Evolutionary conservation across 2,329 filamentous ascomycete species (phyloP).

Genomic region (Chaetomium sp.): DNA sequence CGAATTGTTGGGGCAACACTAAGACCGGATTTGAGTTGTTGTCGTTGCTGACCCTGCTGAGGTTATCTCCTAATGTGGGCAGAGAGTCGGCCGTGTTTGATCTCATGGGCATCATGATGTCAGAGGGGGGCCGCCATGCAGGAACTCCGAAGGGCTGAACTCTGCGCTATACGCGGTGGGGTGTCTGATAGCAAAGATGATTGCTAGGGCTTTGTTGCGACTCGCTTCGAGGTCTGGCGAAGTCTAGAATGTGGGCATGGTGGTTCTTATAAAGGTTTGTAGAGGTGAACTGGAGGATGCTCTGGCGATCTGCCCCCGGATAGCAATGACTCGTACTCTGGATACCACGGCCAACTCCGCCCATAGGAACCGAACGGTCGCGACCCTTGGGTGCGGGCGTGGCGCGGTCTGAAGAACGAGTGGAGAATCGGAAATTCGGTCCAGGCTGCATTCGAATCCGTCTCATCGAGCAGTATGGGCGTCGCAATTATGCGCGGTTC

Average conservation of each 20-base stretch:
- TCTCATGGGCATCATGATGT: conserved; percentile 18
- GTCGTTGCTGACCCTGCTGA: conserved; percentile 18
- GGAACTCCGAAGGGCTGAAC: not conserved
- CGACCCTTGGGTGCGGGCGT: not conserved
- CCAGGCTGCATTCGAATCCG: not conserved
- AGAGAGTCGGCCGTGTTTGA: conserved; percentile 26
- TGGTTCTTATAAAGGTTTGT: not conserved
- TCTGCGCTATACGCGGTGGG: not conserved
- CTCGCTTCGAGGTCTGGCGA: not conserved
- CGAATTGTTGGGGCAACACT: conserved; percentile 22
- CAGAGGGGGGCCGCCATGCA: conserved; percentile 4
- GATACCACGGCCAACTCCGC: conserved; percentile 7
- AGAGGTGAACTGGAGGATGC: not conserved
- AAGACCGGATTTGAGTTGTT: conserved; percentile 17
- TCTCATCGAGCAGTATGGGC: not conserved
- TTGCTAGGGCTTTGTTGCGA: not conserved
- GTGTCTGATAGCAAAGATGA: not conserved
- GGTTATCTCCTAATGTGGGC: conserved; percentile 20
- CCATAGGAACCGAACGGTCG: conserved; percentile 6
- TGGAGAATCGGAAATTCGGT: conserved; percentile 19
- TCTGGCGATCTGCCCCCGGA: not conserved
- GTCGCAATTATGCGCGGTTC: not conserved
- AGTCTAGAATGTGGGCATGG: not conserved
- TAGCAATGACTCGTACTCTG: conserved; percentile 22
- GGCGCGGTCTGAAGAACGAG: conserved; percentile 19